Percentiles rank a stretch among this genome's conserved stretches.
Evolutionary conservation across 2,329 filamentous ascomycete species (phyloP).

Genomic region (Xylariaceae sp.): DNA sequence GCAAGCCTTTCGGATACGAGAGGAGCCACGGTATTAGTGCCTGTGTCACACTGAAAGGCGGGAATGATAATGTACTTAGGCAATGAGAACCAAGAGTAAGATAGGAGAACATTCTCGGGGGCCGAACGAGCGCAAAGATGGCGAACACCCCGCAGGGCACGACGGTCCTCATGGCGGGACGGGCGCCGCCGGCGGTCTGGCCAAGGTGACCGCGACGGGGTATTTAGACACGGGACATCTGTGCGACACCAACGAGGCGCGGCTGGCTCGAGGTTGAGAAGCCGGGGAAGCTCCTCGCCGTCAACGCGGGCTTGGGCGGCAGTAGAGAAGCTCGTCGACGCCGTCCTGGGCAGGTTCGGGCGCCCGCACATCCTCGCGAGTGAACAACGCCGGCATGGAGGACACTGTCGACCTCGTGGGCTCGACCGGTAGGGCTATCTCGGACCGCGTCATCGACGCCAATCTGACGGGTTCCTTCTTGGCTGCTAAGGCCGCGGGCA

Average conservation of each 20-base stretch:
- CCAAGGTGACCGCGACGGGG: slow-evolving; percentile 35
- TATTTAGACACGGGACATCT: slow-evolving; percentile 39
- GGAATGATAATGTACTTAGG: too few species aligned
- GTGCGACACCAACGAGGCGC: slow-evolving; percentile 36
- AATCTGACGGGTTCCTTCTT: slow-evolving; percentile 27
- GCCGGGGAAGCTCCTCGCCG: slow-evolving; percentile 29
- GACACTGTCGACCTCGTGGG: slow-evolving; percentile 48
- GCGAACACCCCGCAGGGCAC: slow-evolving; percentile 28
- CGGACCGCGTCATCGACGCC: slow-evolving; percentile 56
- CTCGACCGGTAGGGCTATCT: slow-evolving; percentile 47
- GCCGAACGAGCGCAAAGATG: slow-evolving; percentile 1
- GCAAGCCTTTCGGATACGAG: too few species aligned
- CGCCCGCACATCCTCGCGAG: slow-evolving; percentile 16
- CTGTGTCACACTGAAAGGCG: too few species aligned
- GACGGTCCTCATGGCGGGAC: slow-evolving; percentile 40
- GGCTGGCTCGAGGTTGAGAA: slow-evolving; percentile 21
- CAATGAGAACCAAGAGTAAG: too few species aligned
- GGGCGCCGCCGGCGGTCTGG: slow-evolving; percentile 39
- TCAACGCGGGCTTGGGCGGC: slow-evolving; percentile 36
- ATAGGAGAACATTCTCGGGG: too few species aligned
- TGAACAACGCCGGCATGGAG: slow-evolving; percentile 24
- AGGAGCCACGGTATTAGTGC: too few species aligned
- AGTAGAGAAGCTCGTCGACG: slow-evolving; percentile 33
- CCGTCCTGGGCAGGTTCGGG: slow-evolving; percentile 19
- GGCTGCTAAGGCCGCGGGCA: slow-evolving; percentile 44